Conservation (phyloP, 176 grass and related monocot species). For the Aegilops sharonensis region DNA sequence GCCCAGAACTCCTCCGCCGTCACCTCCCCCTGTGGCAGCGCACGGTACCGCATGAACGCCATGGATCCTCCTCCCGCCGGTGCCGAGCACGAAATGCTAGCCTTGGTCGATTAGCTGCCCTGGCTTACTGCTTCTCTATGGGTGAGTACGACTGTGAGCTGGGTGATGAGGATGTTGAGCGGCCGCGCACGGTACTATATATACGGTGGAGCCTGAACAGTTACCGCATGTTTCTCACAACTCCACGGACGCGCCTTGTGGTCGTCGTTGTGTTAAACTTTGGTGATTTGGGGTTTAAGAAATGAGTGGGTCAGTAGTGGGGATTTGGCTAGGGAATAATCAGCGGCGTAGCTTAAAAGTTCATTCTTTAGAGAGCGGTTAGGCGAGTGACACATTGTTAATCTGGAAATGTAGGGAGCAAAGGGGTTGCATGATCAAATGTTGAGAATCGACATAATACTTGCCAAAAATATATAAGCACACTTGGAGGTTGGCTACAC, state of each 20-base stretch:
- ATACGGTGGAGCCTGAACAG: background rate
- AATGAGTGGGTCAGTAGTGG: background rate
- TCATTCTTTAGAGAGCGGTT: background rate
- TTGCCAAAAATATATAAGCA: background rate
- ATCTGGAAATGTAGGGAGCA: background rate
- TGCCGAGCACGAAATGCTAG: background rate
- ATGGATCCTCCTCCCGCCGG: background rate
- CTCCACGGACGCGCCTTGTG: background rate
- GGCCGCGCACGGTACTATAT: background rate
- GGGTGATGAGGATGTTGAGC: background rate
- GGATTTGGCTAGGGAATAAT: constrained; percentile 15
- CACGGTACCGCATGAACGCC: constrained; percentile 52
- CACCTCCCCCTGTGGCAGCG: constrained; percentile 59
- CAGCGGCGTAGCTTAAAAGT: constrained; percentile 1
- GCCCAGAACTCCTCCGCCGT: constrained; percentile 63
- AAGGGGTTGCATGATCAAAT: background rate
- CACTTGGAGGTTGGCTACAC: background rate
- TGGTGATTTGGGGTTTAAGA: background rate
- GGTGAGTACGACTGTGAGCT: background rate
- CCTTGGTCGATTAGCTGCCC: background rate
- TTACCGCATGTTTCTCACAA: constrained; percentile 14
- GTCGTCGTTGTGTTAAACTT: background rate
- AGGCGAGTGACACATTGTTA: background rate
- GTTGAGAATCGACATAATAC: background rate
- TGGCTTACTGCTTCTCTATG: background rate